These are phyloP conservation scores for Trypanosomatidae sp. DNA, from an alignment of 208 protist genomes.

Conservation along the genomic window DNA sequence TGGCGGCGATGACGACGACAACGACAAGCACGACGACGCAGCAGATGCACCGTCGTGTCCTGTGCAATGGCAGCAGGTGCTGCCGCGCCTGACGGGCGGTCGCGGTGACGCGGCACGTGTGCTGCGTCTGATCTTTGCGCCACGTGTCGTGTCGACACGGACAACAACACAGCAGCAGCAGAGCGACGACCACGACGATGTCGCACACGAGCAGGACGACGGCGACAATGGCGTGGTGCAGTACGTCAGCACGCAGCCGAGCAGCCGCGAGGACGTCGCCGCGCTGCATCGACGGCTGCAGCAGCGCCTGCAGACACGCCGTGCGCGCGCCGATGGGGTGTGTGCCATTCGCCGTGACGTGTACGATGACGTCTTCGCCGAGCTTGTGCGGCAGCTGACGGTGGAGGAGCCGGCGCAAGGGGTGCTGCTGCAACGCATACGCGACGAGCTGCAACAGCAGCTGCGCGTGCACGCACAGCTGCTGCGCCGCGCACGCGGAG, in stretches of 20 bases:
- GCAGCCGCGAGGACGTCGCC: slow-evolving; percentile 50
- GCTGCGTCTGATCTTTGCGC: not conserved
- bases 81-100: not conserved
- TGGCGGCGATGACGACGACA: no score
- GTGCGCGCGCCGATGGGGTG: slow-evolving; percentile 92
- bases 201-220: not conserved
- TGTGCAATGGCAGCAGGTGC: no score
- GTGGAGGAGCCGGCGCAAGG: slow-evolving; percentile 96
- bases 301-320: slow-evolving; percentile 68
- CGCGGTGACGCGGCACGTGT: not conserved
- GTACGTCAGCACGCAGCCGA: slow-evolving; percentile 45
- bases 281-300: slow-evolving; percentile 87
- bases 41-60: no score
- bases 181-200: not conserved
- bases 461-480: slow-evolving; percentile 44
- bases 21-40: no score
- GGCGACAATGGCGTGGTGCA: slow-evolving; percentile 6
- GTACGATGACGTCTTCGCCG: slow-evolving; percentile 95
- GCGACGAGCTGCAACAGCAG: slow-evolving; percentile 87
- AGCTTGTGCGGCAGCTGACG: slow-evolving; percentile 96
- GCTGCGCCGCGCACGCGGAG: slow-evolving; percentile 49
- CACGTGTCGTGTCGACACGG: no score
- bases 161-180: no score
- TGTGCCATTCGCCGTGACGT: slow-evolving; percentile 95
- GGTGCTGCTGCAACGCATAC: slow-evolving; percentile 92